A percentile compares a stretch with the other conserved stretches of the same genome.
These are phyloP conservation scores for Hortiboletus rubellus DNA, from an alignment of 1,284 basidiomycete species.

Conservation along the genomic window DNA sequence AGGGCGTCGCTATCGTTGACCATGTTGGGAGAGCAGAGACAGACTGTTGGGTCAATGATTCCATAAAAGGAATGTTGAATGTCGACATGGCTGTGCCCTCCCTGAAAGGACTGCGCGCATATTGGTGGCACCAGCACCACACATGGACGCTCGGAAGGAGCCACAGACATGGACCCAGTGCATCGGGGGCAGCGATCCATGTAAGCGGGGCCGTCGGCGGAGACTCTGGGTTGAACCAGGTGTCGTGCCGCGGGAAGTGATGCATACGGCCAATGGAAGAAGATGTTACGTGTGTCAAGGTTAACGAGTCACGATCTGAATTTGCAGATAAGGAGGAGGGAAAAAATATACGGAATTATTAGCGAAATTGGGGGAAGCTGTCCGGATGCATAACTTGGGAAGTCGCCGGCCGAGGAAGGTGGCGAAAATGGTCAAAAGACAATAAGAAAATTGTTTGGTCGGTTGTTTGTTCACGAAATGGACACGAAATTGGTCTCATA, in stretches of 20 bases:
- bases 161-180: background rate
- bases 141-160: conserved; percentile 13
- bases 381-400: conserved; percentile 31
- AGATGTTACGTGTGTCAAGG: conserved; percentile 33
- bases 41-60: conserved; percentile 17
- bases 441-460: conserved; percentile 44
- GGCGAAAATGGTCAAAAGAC: conserved; percentile 39
- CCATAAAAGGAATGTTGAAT: conserved; percentile 32
- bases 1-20: background rate
- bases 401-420: conserved; percentile 37
- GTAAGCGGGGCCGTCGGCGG: conserved; percentile 35
- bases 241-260: conserved; percentile 33
- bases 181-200: conserved; percentile 8
- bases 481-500: conserved; percentile 43
- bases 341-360: conserved; percentile 37
- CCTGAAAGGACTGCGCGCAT: background rate
- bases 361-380: conserved; percentile 24
- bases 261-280: conserved; percentile 23
- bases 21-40: conserved; percentile 19
- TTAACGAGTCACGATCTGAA: conserved; percentile 35
- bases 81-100: conserved; percentile 8
- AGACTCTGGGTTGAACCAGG: conserved; percentile 12
- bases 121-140: background rate
- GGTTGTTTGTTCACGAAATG: conserved; percentile 45
- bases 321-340: conserved; percentile 32